Evolutionary conservation across 768 basidiomycete genomes (phyloP).

Genomic region (Suillus ampliporus): DNA sequence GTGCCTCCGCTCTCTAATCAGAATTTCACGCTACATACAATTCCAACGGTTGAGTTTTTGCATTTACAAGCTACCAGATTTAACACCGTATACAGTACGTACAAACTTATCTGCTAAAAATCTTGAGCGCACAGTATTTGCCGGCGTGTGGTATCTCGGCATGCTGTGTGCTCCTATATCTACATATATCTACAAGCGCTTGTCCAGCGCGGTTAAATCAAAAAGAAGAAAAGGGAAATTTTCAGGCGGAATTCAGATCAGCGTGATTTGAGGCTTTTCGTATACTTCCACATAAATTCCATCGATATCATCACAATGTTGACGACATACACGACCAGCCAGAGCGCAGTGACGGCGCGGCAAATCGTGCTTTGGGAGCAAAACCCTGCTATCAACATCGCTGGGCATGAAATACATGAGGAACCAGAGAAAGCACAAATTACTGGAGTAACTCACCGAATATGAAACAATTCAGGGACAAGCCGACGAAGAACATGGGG

Average conservation of each 20-base stretch:
- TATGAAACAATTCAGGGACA: neutral
- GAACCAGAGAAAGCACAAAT: neutral
- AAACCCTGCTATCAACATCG: neutral
- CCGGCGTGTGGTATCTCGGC: no score
- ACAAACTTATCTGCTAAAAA: no score
- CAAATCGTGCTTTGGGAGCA: neutral
- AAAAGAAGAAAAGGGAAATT: neutral
- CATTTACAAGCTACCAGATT: no score
- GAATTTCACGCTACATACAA: no score
- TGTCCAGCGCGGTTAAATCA: no score
- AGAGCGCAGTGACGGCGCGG: neutral
- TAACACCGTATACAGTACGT: no score
- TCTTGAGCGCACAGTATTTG: no score
- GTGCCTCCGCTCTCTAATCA: no score
- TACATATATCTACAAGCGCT: neutral
- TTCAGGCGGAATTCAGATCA: neutral
- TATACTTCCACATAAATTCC: neutral
- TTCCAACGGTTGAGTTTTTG: no score
- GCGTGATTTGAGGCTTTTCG: neutral
- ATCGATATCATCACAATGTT: neutral
- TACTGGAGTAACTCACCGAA: neutral
- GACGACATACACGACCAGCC: neutral
- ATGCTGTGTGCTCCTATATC: neutral
- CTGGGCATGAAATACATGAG: neutral
- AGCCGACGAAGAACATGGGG: neutral